Evolutionary conservation across 192 early-diverging fungal species (phyloP).

Genomic region (Podila clonocystis): DNA sequence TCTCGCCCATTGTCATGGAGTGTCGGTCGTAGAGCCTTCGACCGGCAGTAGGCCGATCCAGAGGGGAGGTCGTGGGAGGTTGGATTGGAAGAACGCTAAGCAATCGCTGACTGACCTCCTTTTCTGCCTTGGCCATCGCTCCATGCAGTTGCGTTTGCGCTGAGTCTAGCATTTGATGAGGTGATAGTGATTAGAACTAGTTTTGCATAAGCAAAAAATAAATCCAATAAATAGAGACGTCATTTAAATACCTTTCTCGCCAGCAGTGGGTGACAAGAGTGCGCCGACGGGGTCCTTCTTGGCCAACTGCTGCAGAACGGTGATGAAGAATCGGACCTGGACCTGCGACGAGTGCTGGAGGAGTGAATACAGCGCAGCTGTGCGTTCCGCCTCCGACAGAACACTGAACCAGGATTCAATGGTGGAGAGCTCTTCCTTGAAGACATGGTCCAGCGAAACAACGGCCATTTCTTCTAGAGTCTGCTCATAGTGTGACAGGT

Average conservation of each 20-base stretch:
- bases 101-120: slow-evolving; percentile 53
- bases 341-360: slow-evolving; percentile 91
- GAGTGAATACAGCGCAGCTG: slow-evolving; percentile 90
- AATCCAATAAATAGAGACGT: too few species aligned
- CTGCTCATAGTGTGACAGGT: slow-evolving; percentile 90
- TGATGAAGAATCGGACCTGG: slow-evolving; percentile 95
- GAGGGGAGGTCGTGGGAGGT: slow-evolving; percentile 25
- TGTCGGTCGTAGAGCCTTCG: slow-evolving; percentile 70
- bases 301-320: slow-evolving; percentile 93
- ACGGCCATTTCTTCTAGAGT: slow-evolving; percentile 92
- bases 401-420: slow-evolving; percentile 97
- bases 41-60: slow-evolving; percentile 40
- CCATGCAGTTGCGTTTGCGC: slow-evolving; percentile 61
- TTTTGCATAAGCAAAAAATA: not conserved
- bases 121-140: slow-evolving; percentile 66
- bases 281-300: slow-evolving; percentile 79
- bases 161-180: slow-evolving; percentile 27
- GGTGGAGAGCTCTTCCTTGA: slow-evolving; percentile 90
- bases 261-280: slow-evolving; percentile 60
- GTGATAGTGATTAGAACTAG: not conserved
- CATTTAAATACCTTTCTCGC: slow-evolving; percentile 56
- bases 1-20: slow-evolving; percentile 58
- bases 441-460: slow-evolving; percentile 81
- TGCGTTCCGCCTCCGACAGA: slow-evolving; percentile 89
- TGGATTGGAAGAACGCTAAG: slow-evolving; percentile 46